Evolutionary conservation across 352 stramenopile genomes (phyloP), one percentile per base, ranked within the genome.

Genomic region (Thalassiosira pacifica): DNA sequence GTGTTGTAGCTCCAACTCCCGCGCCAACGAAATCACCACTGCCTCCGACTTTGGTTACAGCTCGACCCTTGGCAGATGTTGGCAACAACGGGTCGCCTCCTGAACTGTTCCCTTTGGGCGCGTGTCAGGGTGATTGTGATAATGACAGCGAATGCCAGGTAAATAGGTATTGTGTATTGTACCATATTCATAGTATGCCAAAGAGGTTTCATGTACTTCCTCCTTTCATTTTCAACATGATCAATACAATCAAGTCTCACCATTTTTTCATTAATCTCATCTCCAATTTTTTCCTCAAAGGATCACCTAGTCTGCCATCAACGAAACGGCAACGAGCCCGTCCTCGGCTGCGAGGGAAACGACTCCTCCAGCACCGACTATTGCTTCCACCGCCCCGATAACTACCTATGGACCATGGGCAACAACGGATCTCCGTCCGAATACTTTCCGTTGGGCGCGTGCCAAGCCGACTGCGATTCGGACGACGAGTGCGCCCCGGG

Each of bases 381-480:
- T 16, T 57, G 45, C 45, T 57, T 57, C 45, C 45, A 57, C 45
- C 45, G 45, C 4, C 45, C 45, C 11, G 3, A 19, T 26, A n/a
- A 57, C 45, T 57, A 57, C 45, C 45, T 57, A 8, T 57, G 45
- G 45, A n/a, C 6, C 2, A 65, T 65, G 22, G 55, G 55, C 8
- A 65, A 65, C 55, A 65, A 65, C 24, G 18, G 55, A 1, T 29
- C 10, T 32, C 55, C 55, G 3, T 9, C 55, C 22, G 22, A 31
- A 2, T 9, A 9, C 22, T 67, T 67, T 45, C 59, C 59, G 2
- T 45, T 67, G 27, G n/a, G n/a, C 1, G 60, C 64, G 13, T 92
- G 87, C 67, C 29, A 90, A 61, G 87, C 83, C 18, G 79, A 92
- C 53, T 92, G 87, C 60, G 81, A 89, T 31, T 18, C 22, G 3